Evolutionary conservation across 257 asterid genomes (phyloP), one percentile per base, ranked within the genome.

Genomic region (Solanum pinnatisectum): DNA sequence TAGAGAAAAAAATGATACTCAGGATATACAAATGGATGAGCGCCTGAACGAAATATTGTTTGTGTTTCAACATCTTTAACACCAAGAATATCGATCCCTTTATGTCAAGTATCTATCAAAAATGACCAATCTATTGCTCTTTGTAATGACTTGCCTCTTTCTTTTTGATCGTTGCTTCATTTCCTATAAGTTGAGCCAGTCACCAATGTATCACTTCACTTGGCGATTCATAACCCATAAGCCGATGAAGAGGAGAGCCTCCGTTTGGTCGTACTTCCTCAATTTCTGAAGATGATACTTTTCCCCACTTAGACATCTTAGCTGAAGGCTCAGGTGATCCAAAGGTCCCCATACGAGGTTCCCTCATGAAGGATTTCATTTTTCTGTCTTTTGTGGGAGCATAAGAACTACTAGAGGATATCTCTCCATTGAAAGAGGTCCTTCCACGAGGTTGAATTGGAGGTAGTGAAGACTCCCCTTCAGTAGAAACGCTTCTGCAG

Each of bases 161-260:
- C 68, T 30, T 35, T 86, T 27, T 88, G 37, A 33, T 67, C 44
- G 85, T 91, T 92, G 81, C 14, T 89, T 84, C 59, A 86, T 86
- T 87, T 87, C 44, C 30, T 23, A 36, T 10, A 79, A 27, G 67
- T 42, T 79, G 42, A 82, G 32, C 22, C 42, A 32, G 86, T 82
- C 86, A 82, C 70, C 86, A 82, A 16, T 49, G 86, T 52, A 85
- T 40, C 63, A 97, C 98, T 88, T 93, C 92, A 86, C 98, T 93
- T 6, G 93, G 91, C 4, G 98, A 92, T 60, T 94, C 79, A 89
- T 97, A 97, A 63, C 99, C 99, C 98, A 97, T 95, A 36, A 96
- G 93, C 86, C 93, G 94, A 89, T 96, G 99, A 87, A 96, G 98
- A 5, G 98, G 94, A 56, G 96, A 91, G 56, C 91, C 92, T 40